Evolutionary conservation across 225 moss, liverwort and hornwort species (phyloP), one percentile per base, ranked within the genome.

Genomic region (Asterella californica): DNA sequence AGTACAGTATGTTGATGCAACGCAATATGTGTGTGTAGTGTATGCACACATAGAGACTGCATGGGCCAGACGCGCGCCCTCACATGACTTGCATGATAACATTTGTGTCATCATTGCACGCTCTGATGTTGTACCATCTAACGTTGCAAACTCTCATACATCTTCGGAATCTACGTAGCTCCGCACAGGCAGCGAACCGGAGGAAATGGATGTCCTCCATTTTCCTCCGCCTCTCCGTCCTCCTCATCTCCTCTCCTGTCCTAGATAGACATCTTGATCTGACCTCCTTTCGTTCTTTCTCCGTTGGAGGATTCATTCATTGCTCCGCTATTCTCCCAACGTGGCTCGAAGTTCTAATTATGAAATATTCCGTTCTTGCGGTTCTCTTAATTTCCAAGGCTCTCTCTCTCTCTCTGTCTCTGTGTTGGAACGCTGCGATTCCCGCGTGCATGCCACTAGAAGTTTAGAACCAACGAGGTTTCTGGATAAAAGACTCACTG

Each of bases 1-100:
- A 10, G n/a, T 72, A 67, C 67, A 33, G 71, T 72, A 72, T 72
- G 32, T 48, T 72, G 46, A 27, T 9, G 25, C 71, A 72, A 67
- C 67, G 11, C 21, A n/a, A 27, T 27, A 9, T 61, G n/a, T 61
- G 61, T 34, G 34, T 67, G 68, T 34, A 27, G 3, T 17, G 70
- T 38, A 7, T 57, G 2, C 18, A 2, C 57, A 27, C n/a, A 42
- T 36, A 37, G 15, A 22, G 24, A 48, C 71, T 72, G 71, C 46
- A 72, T 72, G 71, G 71, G 11, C 71, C 71, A 72, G 46, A n/a
- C 71, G 24, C 47, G 34, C 71, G 45, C 71, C 71, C 46, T 72
- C 71, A 72, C 71, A 72, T 72, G 71, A 27, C 42, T 72, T 36
- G 47, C 71, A 72, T 72, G 71, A 72, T 72, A 72, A 72, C 45